These are phyloP conservation scores for Emmonsia crescens DNA, from an alignment of 2,329 filamentous ascomycete genomes.

Conservation along the genomic window DNA sequence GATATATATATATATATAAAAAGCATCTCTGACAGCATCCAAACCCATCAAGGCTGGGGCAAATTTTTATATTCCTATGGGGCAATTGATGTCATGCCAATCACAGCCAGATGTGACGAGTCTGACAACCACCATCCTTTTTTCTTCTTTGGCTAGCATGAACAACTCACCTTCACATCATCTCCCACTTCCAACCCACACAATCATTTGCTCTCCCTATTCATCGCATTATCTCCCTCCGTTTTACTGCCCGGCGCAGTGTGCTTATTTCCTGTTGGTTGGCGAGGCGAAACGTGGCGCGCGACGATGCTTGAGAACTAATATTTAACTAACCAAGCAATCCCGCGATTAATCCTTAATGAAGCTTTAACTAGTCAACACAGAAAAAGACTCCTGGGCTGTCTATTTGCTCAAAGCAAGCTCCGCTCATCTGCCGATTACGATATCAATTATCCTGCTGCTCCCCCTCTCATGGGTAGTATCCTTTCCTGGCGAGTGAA, in stretches of 20 bases:
- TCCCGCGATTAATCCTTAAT: neutral
- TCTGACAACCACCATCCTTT: neutral
- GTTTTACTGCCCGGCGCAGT: conserved; percentile 1
- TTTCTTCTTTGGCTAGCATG: neutral
- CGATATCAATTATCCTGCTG: neutral
- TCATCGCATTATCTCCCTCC: neutral
- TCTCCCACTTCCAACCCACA: neutral
- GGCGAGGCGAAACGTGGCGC: neutral
- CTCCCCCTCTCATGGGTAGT: conserved; percentile 6
- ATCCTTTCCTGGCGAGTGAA: conserved; percentile 8
- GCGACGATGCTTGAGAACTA: neutral
- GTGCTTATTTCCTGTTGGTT: neutral
- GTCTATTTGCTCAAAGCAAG: neutral
- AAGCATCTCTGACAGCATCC: neutral
- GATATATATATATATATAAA: too few species aligned
- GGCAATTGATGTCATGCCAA: neutral
- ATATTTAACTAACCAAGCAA: neutral
- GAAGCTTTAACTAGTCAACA: neutral
- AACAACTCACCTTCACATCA: neutral
- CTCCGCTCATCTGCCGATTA: neutral
- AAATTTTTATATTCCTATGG: too few species aligned
- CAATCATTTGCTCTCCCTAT: neutral
- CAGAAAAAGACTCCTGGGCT: neutral
- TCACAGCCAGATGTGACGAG: neutral
- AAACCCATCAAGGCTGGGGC: neutral